Evolutionary conservation across 2,329 filamentous ascomycete genomes (phyloP).

Genomic region (Pezicula radicicola): DNA sequence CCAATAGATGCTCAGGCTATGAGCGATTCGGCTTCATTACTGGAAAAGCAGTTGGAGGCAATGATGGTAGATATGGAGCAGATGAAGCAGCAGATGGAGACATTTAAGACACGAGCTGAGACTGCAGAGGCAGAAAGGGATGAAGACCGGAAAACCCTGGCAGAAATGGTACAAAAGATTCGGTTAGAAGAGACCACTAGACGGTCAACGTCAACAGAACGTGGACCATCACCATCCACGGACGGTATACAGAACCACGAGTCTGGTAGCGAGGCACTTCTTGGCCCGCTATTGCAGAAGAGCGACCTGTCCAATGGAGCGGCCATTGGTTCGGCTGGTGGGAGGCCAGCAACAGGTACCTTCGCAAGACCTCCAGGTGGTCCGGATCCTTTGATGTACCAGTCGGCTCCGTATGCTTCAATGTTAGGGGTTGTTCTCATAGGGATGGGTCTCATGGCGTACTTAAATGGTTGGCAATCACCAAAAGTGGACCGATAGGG

Average conservation of each 20-base stretch:
- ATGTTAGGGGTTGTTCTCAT: conserved; percentile 80
- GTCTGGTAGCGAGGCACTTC: not conserved
- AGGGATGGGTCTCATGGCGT: conserved; percentile 82
- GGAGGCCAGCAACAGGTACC: conserved; percentile 24
- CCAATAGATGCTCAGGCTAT: conserved; percentile 23
- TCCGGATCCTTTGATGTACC: conserved; percentile 45
- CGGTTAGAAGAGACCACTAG: conserved; percentile 61
- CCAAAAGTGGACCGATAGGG: conserved; percentile 27
- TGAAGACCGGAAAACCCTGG: conserved; percentile 68
- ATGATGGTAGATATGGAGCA: conserved; percentile 79
- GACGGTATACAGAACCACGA: not conserved
- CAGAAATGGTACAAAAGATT: conserved; percentile 85
- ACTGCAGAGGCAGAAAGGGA: conserved; percentile 75
- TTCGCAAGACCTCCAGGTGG: conserved; percentile 35
- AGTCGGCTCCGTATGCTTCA: conserved; percentile 72
- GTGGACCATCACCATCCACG: conserved; percentile 9
- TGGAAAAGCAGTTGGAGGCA: conserved; percentile 70
- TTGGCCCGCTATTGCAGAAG: conserved; percentile 13
- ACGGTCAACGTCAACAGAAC: conserved; percentile 18
- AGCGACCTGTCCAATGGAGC: conserved; percentile 15
- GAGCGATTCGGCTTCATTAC: conserved; percentile 38
- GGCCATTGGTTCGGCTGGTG: conserved; percentile 7
- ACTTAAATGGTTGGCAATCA: conserved; percentile 76
- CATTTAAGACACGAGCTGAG: conserved; percentile 75
- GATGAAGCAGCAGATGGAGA: conserved; percentile 76